Conservation (phyloP, 192 early-diverging fungal genomes). For the Coemansia sp. region DNA sequence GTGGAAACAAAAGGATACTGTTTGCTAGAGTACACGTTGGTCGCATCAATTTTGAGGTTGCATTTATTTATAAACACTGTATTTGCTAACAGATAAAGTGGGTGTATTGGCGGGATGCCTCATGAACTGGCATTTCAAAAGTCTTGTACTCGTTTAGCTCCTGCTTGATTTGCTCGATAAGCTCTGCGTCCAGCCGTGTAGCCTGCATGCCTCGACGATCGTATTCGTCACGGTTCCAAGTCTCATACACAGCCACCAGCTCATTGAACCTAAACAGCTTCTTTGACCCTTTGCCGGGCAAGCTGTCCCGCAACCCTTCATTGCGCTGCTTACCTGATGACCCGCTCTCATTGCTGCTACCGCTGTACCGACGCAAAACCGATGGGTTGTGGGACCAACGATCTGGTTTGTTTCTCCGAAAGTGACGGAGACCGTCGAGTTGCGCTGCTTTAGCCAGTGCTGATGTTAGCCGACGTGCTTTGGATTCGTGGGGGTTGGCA, state of each 20-base stretch:
- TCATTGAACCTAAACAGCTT: conserved; percentile 50
- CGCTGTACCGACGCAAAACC: background rate
- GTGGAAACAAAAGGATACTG: background rate
- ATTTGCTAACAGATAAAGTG: conserved; percentile 62
- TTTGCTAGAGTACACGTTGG: background rate
- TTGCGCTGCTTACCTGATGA: background rate
- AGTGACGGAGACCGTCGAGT: conserved; percentile 28
- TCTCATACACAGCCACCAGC: conserved; percentile 62
- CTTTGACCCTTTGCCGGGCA: background rate
- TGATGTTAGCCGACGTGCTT: conserved; percentile 25
- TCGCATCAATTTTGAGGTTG: background rate
- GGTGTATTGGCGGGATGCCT: conserved; percentile 68
- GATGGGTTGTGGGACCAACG: background rate
- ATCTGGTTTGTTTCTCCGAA: conserved; percentile 23
- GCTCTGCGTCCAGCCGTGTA: conserved; percentile 74
- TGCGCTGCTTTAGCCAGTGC: conserved; percentile 28
- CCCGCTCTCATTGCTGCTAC: conserved; percentile 11
- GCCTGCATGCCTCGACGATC: conserved; percentile 83
- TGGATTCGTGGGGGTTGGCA: background rate
- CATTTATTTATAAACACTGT: too few relatives aligned
- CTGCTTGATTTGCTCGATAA: conserved; percentile 85
- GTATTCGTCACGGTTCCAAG: conserved; percentile 74
- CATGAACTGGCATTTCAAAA: conserved; percentile 86
- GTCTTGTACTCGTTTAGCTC: conserved; percentile 95
- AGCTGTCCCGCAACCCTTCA: too few relatives aligned